Evolutionary conservation across 331 rosid genomes (phyloP).

Genomic region (Malus hybrid): DNA sequence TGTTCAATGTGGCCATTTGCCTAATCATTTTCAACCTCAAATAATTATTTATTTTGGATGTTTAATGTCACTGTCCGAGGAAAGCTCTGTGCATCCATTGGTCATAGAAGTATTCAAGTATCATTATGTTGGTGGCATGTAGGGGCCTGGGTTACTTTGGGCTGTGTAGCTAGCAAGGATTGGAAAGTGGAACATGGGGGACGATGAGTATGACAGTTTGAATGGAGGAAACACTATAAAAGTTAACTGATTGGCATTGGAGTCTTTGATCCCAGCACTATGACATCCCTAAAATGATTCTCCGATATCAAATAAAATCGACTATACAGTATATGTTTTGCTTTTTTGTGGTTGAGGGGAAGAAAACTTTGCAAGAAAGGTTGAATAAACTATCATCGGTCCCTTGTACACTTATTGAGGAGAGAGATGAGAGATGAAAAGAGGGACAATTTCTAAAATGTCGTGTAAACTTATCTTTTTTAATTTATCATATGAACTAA

Average conservation of each 20-base stretch:
- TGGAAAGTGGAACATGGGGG: slow-evolving; percentile 14
- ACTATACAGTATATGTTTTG: no score
- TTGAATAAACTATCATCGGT: no score
- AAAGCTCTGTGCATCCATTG: not conserved
- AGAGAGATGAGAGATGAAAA: no score
- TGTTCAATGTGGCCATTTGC: not conserved
- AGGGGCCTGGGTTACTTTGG: slow-evolving; percentile 10
- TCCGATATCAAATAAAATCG: no score
- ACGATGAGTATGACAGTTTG: slow-evolving; percentile 21
- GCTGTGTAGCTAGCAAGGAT: not conserved
- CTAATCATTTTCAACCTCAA: not conserved
- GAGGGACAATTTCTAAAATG: no score
- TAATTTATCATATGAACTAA: no score
- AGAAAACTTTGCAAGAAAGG: no score
- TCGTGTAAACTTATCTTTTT: no score
- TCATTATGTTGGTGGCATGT: not conserved
- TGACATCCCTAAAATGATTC: slow-evolving; percentile 5
- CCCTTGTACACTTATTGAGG: no score
- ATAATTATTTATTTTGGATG: not conserved
- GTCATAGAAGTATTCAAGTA: slow-evolving; percentile 1
- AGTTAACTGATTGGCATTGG: slow-evolving; percentile 7
- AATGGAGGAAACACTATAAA: slow-evolving; percentile 13
- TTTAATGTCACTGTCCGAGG: not conserved
- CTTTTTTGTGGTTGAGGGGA: no score
- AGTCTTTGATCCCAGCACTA: slow-evolving; percentile 25